Base-by-base conservation (phyloP, 805 yeast species). In the Myxozyma neotropica region DNA sequence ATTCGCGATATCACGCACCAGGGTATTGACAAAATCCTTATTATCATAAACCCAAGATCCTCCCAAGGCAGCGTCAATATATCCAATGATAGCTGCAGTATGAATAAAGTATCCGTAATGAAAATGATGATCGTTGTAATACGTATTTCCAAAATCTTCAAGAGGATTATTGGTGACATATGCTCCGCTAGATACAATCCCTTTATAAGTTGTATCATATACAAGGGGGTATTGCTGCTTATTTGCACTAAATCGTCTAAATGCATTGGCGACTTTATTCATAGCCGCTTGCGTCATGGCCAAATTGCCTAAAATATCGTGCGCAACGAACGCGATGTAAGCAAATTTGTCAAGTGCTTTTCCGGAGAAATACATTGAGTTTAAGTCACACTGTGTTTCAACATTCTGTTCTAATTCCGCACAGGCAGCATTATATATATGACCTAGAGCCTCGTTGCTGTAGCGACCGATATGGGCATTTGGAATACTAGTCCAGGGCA, bases 361-460 rank as follows among this genome's bases (percentile, higher is more conserved):
- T 10, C 98, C 99, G 1, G 96, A 82, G 21, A 89, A 86, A 74
- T 93, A 93, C 88, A 92, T 92, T 0, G 97, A 89, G 63, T 90
- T 90, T 19, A 86, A 77, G 68, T 86, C 77, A n/a, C 87, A 80
- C 71, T 80, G 81, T 23, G 78, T 81, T 2, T 75, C 73, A 36
- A 86, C 79, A 63, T 86, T 88, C 55, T 77, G 82, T 26, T 78
- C 69, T 6, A 82, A 71, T 67, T 88, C 93, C 2, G 70, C 61
- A 19, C 66, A 69, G 2, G 88, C 87, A 0, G 81, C 81, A 15
- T 71, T 65, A n/a, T 74, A 72, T 33, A 88, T 81, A 29, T 73
- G 61, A 2, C 70, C 64, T 42, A 77, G 70, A 0, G 79, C 77
- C 0, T 75, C 79, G 55, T 56, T 64, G 70, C 50, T 73, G 31